phyloP scores from a whole-genome alignment of 2,329 filamentous ascomycete genomes.

The Pseudogymnoascus sp. region DNA sequence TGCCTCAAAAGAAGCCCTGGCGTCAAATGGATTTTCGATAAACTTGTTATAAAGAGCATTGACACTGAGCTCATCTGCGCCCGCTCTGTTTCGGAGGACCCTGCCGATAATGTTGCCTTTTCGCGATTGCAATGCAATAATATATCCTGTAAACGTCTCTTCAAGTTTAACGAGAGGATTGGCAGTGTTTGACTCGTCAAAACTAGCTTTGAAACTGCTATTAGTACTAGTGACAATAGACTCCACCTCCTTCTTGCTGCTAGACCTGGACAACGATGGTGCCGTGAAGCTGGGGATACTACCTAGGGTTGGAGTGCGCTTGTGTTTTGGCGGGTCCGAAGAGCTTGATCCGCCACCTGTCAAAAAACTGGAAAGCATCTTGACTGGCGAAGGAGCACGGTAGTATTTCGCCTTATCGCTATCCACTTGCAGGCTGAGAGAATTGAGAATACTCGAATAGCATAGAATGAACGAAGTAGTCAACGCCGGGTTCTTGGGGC shows the following conservation, averaged over 20 bases:
- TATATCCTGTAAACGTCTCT: conserved; percentile 76
- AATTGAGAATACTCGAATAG: conserved; percentile 68
- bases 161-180: conserved; percentile 68
- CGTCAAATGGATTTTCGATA: conserved; percentile 72
- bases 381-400: conserved; percentile 77
- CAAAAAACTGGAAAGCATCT: conserved; percentile 77
- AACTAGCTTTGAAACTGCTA: conserved; percentile 29
- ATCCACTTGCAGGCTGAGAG: conserved; percentile 54
- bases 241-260: conserved; percentile 19
- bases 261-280: conserved; percentile 19
- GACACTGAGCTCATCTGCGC: conserved; percentile 68
- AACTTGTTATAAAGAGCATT: conserved; percentile 88
- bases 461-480: conserved; percentile 64
- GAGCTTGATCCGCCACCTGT: conserved; percentile 46
- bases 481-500: conserved; percentile 54
- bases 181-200: conserved; percentile 46
- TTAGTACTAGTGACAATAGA: conserved; percentile 17
- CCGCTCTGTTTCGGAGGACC: conserved; percentile 58
- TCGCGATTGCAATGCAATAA: conserved; percentile 71
- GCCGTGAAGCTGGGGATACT: conserved; percentile 35
- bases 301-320: conserved; percentile 29
- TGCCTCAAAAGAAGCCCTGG: conserved; percentile 66
- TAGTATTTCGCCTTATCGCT: conserved; percentile 59
- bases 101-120: conserved; percentile 82
- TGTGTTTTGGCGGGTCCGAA: conserved; percentile 26